Base-by-base conservation (phyloP, 768 basidiomycete species). In the Galerina marginata region DNA sequence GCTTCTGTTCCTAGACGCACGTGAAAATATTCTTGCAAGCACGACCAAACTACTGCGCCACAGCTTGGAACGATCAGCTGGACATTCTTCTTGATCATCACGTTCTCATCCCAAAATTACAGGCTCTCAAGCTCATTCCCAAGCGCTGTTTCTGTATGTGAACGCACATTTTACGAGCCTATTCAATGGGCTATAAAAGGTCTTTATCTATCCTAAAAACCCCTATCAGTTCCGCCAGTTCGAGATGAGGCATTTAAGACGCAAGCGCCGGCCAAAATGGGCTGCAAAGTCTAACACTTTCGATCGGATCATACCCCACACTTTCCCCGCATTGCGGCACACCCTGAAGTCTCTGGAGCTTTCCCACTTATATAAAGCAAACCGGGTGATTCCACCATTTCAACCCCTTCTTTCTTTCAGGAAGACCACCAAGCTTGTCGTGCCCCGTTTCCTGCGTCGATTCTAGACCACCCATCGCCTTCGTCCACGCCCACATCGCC, bases 341-440 rank as follows among this genome's bases (percentile, higher is more conserved):
- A 57, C 57, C 57, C 62, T 61, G 57, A 66, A 66, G 63, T 58
- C 46, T 52, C 57, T 57, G 16, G 39, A 33, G 29, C 7, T 63
- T 74, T 74, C 71, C 70, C 70, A 72, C 69, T 65, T 64, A 70
- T 73, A 72, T 74, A 74, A 72, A 67, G 62, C 65, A 33, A 11
- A 20, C 67, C 67, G 52, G 67, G 58, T 45, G 49, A 20, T 55
- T 49, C 60, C 60, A 54, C 33, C 44, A 29, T 23, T 40, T 25
- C 12, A n/a, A 37, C 50, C 51, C 53, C 56, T 58, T 59, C 55
- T 52, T 53, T 58, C 59, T 45, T 49, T 26, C 36, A 44, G 33
- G 36, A 38, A 52, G 20, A 43, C 33, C 29, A 33, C 29, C 29
- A 33, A 42, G 25, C 9, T 15, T 23, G 38, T 7, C 48, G 29